Evolutionary conservation across 2,329 filamentous ascomycete species (phyloP), one percentile per base, ranked within the genome.

Genomic region (Phyllosticta ampelicida): DNA sequence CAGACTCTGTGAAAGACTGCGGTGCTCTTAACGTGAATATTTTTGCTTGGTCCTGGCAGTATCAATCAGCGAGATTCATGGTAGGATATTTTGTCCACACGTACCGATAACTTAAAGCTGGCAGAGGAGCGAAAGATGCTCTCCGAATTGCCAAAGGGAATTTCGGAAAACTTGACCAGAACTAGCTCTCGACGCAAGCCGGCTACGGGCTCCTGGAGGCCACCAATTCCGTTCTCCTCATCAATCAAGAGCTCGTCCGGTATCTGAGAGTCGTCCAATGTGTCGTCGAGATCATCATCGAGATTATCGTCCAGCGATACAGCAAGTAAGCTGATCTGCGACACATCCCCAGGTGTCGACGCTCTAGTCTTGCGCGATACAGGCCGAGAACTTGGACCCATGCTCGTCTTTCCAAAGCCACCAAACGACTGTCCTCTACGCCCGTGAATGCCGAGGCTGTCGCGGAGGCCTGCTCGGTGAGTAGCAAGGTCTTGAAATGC

Each of bases 401-500:
- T 78, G 65, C 88, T 91, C 51, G 77, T 77, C 50, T 88, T 82
- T 57, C 83, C 81, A 56, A 82, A 78, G 56, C 80, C 84, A 28
- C 87, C 86, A 62, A 94, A 81, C 1, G 91, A 95, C 56, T 94
- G 86, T 6, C 83, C 80, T 60, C 86, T 81, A 63, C 86, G 83
- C 13, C 78, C 72, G 50, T 78, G 77, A 70, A 77, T 63, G 69
- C 72, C 71, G 61, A 79, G 75, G 61, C 73, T 77, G 21, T 69
- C 80, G 49, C 71, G 74, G 57, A 72, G 70, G 65, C 75, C 71
- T 64, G 72, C 64, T 57, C 73, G 67, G 55, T 69, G 71, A 72
- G 76, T 64, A 73, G 82, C 79, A 60, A 85, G 81, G 53, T 96
- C 90, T 26, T 85, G 81, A 67, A 95, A 95, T n/a, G 85, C 81